Evolutionary conservation across 2,329 filamentous ascomycete genomes (phyloP).

Genomic region (Trichoderma asperellum): DNA sequence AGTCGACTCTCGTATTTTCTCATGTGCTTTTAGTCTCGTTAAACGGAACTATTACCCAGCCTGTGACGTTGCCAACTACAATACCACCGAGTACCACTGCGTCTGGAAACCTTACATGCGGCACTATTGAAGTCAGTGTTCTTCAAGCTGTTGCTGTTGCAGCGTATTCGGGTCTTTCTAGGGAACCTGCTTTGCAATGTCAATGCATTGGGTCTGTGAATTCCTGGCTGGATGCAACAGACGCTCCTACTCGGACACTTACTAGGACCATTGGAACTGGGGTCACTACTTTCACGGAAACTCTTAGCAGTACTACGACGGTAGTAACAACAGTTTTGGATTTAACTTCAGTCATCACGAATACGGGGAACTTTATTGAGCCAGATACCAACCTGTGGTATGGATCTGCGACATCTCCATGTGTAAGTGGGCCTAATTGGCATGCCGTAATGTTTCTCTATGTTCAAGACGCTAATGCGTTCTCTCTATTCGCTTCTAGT

Average conservation of each 20-base stretch:
- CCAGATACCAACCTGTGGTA: not conserved
- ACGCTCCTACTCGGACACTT: constrained; percentile 10
- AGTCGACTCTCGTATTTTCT: not conserved
- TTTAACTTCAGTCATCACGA: not conserved
- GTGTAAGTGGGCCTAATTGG: not conserved
- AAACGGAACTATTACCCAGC: not conserved
- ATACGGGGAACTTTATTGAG: not conserved
- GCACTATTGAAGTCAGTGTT: not conserved
- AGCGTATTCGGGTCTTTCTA: constrained; percentile 7
- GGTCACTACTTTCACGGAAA: not conserved
- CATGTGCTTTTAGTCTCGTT: not conserved
- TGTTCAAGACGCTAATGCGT: not conserved
- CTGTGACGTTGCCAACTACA: not conserved
- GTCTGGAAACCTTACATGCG: not conserved
- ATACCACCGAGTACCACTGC: not conserved
- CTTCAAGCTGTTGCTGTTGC: not conserved
- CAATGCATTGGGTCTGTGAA: constrained; percentile 8
- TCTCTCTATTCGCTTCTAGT: not conserved
- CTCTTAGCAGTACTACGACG: not conserved
- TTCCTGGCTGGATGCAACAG: not conserved
- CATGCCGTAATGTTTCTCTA: not conserved
- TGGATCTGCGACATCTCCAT: constrained; percentile 14
- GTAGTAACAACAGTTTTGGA: not conserved
- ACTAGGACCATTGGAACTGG: constrained; percentile 5
- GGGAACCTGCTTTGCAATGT: constrained; percentile 9